Conservation (phyloP, 202 grass and related monocot species). For the Carex sylvatica region DNA sequence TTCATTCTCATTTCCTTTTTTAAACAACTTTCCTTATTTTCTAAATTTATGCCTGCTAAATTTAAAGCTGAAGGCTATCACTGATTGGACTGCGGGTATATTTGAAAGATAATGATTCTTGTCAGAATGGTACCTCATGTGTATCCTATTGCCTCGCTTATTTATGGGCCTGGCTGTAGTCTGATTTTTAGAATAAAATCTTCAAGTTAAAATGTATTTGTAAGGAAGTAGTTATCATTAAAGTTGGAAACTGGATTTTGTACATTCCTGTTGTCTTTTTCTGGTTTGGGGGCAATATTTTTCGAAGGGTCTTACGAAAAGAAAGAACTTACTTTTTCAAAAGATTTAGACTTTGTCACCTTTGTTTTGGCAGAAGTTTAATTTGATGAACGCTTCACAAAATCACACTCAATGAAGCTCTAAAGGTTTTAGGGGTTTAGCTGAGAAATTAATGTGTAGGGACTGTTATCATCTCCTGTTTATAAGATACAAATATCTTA, state of each 20-base stretch:
- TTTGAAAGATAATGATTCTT: neutral
- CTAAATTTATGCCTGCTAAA: neutral
- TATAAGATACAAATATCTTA: neutral
- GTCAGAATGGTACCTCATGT: neutral
- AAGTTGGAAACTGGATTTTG: neutral
- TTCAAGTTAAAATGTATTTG: neutral
- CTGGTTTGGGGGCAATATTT: neutral
- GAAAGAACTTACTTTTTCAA: neutral
- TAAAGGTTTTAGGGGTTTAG: neutral
- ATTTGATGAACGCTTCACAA: neutral
- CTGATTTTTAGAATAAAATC: neutral
- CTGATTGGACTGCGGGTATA: neutral
- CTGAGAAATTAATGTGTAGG: neutral
- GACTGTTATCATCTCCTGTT: neutral
- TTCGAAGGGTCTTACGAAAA: neutral
- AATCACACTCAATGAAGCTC: neutral
- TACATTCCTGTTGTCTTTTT: neutral
- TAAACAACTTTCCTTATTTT: neutral
- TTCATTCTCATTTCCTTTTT: slow-evolving; percentile 6
- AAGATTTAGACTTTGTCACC: neutral
- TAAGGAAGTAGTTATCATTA: neutral
- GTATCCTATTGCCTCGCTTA: neutral
- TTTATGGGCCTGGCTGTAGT: neutral
- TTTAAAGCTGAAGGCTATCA: neutral
- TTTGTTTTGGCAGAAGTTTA: neutral